Conservation (phyloP, 768 basidiomycete genomes). For the Termitomyces sp. region DNA sequence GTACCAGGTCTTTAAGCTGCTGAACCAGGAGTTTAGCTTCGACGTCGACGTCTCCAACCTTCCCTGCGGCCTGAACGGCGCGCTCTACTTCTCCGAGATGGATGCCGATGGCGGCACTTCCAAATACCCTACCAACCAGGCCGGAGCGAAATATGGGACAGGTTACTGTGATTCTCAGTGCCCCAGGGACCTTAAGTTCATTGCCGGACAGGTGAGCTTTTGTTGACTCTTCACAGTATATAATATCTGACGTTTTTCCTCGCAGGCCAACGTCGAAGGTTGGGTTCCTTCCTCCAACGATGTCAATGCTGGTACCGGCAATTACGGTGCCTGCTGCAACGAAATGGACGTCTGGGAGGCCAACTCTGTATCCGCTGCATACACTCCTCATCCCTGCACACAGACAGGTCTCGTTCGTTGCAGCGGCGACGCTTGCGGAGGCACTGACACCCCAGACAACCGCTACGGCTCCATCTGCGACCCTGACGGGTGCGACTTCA, state of each 20-base stretch:
- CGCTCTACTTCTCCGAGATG: constrained; percentile 37
- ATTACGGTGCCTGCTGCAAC: constrained; percentile 47
- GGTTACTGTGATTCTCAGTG: constrained; percentile 68
- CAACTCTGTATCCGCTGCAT: constrained; percentile 45
- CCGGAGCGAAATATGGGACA: constrained; percentile 53
- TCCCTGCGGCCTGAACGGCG: constrained; percentile 53
- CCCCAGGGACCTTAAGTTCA: constrained; percentile 59
- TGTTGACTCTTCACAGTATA: not conserved
- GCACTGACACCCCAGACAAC: constrained; percentile 14
- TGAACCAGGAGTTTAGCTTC: constrained; percentile 5
- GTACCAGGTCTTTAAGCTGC: constrained; percentile 27
- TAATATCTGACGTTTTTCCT: not conserved
- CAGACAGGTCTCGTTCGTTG: constrained; percentile 37
- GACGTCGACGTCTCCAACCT: constrained; percentile 46
- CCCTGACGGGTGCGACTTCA: constrained; percentile 38
- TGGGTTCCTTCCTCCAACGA: constrained; percentile 24
- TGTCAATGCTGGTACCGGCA: constrained; percentile 42
- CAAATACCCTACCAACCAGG: constrained; percentile 49
- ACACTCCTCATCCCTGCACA: constrained; percentile 49
- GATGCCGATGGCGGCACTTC: constrained; percentile 51
- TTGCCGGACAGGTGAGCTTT: constrained; percentile 46
- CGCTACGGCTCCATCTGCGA: constrained; percentile 40
- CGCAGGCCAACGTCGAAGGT: not conserved
- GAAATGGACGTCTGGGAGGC: constrained; percentile 64
- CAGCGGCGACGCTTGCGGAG: constrained; percentile 35